Conservation (phyloP, 352 stramenopile species). For the Saprolegnia diclina region DNA sequence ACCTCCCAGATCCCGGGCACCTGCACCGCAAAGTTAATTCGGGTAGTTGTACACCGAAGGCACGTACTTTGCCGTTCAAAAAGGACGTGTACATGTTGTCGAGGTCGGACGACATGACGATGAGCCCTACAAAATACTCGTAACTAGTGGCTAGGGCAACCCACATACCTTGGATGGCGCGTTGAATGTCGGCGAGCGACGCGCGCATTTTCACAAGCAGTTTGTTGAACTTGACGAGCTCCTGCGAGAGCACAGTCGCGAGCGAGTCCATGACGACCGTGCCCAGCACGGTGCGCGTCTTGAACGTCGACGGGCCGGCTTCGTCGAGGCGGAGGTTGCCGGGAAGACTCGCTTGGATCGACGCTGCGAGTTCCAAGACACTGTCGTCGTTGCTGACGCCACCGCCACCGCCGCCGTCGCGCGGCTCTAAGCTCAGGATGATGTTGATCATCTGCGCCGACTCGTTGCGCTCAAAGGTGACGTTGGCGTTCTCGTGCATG, state of each 20-base stretch:
- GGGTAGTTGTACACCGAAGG: not conserved
- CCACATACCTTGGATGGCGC: conserved; percentile 72
- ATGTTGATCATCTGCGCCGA: conserved; percentile 82
- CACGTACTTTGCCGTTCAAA: conserved; percentile 59
- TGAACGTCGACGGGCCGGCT: conserved; percentile 88
- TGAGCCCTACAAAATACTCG: conserved; percentile 72
- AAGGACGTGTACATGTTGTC: conserved; percentile 95
- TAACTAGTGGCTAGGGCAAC: conserved; percentile 70
- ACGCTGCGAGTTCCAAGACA: conserved; percentile 66
- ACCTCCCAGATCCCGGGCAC: conserved; percentile 84
- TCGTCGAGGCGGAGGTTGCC: conserved; percentile 73
- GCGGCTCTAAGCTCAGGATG: conserved; percentile 86
- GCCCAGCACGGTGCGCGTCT: conserved; percentile 55
- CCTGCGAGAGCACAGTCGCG: conserved; percentile 88
- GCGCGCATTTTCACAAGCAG: conserved; percentile 76
- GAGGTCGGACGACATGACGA: conserved; percentile 94
- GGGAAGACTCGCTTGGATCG: conserved; percentile 59
- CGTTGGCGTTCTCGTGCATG: conserved; percentile 95
- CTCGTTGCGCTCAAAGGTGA: conserved; percentile 91
- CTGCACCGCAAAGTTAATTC: conserved; percentile 25
- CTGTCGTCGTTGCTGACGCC: conserved; percentile 80
- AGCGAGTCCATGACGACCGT: conserved; percentile 89
- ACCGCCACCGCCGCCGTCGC: conserved; percentile 50
- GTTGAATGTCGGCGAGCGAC: conserved; percentile 76
- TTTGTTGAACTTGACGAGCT: conserved; percentile 94